phyloP scores from a whole-genome alignment of 495 filamentous ascomycete genomes.

The Pyrenula massariospora region DNA sequence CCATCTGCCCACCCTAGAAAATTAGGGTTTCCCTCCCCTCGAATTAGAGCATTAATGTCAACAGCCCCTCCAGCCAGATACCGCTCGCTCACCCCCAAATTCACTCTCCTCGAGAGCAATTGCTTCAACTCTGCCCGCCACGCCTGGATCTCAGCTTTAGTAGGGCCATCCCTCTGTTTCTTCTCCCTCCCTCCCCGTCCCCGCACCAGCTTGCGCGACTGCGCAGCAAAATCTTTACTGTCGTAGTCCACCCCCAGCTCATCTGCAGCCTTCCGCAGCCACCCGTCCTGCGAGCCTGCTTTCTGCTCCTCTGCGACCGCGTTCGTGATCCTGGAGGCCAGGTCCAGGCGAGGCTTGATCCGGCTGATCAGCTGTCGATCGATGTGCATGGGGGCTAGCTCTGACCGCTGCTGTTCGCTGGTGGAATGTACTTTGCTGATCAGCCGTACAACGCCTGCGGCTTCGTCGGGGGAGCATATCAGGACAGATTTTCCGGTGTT shows the following conservation, averaged over 20 bases:
- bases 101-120: conserved; percentile 64
- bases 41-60: conserved; percentile 71
- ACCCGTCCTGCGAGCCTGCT: conserved; percentile 68
- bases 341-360: conserved; percentile 57
- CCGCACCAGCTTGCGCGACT: conserved; percentile 46
- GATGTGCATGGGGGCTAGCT: conserved; percentile 66
- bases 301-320: conserved; percentile 75
- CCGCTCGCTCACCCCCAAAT: conserved; percentile 81
- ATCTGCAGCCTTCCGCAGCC: conserved; percentile 73
- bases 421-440: conserved; percentile 73
- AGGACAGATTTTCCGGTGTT: conserved; percentile 69
- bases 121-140: conserved; percentile 29
- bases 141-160: conserved; percentile 54
- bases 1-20: conserved; percentile 57
- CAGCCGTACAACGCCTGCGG: conserved; percentile 67
- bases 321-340: conserved; percentile 81
- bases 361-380: conserved; percentile 68
- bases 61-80: conserved; percentile 74
- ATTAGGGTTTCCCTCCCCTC: conserved; percentile 37
- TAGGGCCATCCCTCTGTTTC: conserved; percentile 49
- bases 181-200: conserved; percentile 54
- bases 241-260: conserved; percentile 93
- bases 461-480: conserved; percentile 86
- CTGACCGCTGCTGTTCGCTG: conserved; percentile 25
- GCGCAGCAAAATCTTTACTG: conserved; percentile 64